phyloP scores from a whole-genome alignment of 2,329 filamentous ascomycete genomes.

The Chaetomium sp. region DNA sequence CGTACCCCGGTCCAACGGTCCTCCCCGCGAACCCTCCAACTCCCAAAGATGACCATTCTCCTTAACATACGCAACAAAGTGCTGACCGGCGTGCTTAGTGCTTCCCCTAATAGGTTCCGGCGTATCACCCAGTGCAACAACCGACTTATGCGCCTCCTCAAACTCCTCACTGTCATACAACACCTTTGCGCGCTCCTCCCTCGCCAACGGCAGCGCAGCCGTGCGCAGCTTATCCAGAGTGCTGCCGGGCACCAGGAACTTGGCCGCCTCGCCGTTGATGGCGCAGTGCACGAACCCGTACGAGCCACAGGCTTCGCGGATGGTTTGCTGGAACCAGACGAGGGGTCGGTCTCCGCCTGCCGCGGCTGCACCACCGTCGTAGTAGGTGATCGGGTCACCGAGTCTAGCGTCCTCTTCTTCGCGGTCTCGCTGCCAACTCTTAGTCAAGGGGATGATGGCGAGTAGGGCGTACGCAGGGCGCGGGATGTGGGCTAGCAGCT shows the following conservation, averaged over 20 bases:
- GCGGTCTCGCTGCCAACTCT: constrained; percentile 28
- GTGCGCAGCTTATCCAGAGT: constrained; percentile 53
- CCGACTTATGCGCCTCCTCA: constrained; percentile 66
- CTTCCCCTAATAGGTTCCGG: constrained; percentile 54
- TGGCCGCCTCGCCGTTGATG: constrained; percentile 58
- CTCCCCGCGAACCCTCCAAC: constrained; percentile 67
- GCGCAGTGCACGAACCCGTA: constrained; percentile 70
- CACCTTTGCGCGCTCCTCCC: constrained; percentile 56
- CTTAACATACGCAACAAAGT: constrained; percentile 79
- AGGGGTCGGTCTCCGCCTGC: constrained; percentile 43
- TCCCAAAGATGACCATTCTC: constrained; percentile 64
- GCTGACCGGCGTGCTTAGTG: constrained; percentile 50
- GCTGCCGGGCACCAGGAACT: constrained; percentile 47
- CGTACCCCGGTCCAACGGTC: constrained; percentile 60
- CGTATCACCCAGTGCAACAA: constrained; percentile 63
- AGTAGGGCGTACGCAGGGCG: constrained; percentile 71
- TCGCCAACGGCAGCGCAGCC: constrained; percentile 56
- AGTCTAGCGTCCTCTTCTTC: constrained; percentile 50
- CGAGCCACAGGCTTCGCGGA: constrained; percentile 73
- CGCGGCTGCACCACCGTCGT: constrained; percentile 17
- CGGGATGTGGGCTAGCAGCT: constrained; percentile 69
- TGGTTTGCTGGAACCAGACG: constrained; percentile 81
- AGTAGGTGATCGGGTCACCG: constrained; percentile 13
- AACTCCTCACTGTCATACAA: constrained; percentile 65
- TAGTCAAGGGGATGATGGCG: constrained; percentile 67